These are phyloP conservation scores for Solanum etuberosum DNA, from an alignment of 257 asterid species.

Conservation along the genomic window DNA sequence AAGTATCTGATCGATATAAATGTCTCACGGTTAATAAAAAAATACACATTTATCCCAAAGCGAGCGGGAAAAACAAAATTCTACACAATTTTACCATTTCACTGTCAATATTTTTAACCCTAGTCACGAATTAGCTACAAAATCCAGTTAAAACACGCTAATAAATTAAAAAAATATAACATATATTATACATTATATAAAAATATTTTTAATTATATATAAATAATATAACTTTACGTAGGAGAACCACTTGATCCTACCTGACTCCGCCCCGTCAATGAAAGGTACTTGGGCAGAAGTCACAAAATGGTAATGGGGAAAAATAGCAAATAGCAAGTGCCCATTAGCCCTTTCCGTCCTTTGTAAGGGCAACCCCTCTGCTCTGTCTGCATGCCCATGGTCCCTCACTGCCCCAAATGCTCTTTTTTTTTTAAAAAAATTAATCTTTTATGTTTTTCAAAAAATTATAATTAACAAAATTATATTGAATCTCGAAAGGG, in stretches of 20 bases:
- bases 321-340: background rate
- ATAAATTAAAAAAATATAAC: background rate
- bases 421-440: background rate
- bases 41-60: background rate
- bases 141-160: background rate
- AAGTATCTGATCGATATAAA: accelerated
- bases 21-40: background rate
- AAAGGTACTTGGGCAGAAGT: background rate
- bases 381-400: background rate
- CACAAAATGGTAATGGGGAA: background rate
- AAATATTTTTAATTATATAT: background rate
- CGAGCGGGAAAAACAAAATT: background rate
- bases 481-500: background rate
- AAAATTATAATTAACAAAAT: background rate
- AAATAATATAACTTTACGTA: accelerated
- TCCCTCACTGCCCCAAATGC: background rate
- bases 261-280: background rate
- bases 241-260: accelerated
- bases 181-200: background rate
- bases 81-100: background rate
- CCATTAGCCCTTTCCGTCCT: background rate
- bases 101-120: background rate
- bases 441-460: background rate
- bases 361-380: background rate
- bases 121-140: background rate